Percentiles rank a stretch among this genome's conserved stretches.
Conservation (phyloP, 768 basidiomycete species). For the Melanogaster broomeanus region DNA sequence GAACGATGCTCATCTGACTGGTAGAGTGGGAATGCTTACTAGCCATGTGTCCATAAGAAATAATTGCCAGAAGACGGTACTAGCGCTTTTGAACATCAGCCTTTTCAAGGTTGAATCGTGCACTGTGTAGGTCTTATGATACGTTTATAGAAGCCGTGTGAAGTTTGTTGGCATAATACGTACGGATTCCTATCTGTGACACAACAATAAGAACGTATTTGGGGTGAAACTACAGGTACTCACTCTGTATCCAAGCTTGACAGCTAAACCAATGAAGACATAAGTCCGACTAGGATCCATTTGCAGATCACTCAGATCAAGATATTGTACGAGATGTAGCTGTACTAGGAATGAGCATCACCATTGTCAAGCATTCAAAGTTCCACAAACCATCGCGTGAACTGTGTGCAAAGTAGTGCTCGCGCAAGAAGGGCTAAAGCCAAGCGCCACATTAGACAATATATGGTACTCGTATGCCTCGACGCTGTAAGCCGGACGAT, state of each 20-base stretch:
- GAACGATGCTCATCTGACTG: background rate
- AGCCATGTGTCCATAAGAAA: conserved; percentile 63
- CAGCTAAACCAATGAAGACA: conserved; percentile 58
- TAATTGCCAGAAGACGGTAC: conserved; percentile 68
- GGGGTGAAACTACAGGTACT: conserved; percentile 20
- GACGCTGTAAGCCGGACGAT: conserved; percentile 45
- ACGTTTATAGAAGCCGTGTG: background rate
- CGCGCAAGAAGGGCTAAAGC: conserved; percentile 43
- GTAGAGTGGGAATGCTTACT: conserved; percentile 36
- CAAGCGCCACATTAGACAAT: conserved; percentile 54
- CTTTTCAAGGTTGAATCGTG: conserved; percentile 58
- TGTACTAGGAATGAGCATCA: conserved; percentile 13
- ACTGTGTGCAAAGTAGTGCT: conserved; percentile 58
- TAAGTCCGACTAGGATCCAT: conserved; percentile 51
- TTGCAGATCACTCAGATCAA: conserved; percentile 57
- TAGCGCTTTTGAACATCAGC: conserved; percentile 47
- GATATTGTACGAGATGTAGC: conserved; percentile 48
- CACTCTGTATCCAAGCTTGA: conserved; percentile 62
- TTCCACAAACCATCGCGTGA: conserved; percentile 52
- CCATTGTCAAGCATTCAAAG: conserved; percentile 12
- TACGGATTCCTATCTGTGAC: conserved; percentile 59
- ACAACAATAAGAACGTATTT: background rate
- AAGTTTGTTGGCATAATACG: background rate
- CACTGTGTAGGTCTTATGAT: conserved; percentile 55
- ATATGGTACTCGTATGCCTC: conserved; percentile 66